Evolutionary conservation across 2,329 filamentous ascomycete species (phyloP).

Genomic region (Fonsecaea multimorphosa): DNA sequence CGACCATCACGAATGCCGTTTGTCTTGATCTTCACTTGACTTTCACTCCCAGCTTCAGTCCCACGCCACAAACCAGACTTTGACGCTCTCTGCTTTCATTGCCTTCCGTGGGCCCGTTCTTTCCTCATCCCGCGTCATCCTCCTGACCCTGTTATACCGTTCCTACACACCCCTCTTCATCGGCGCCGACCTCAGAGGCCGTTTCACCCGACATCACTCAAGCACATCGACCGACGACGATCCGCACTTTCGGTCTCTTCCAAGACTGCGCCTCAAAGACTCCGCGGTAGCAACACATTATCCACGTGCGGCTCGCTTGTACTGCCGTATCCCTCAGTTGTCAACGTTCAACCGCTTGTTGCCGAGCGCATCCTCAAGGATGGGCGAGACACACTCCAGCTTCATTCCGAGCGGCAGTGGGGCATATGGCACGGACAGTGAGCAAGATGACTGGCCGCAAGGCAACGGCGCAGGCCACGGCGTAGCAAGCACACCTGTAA

Average conservation of each 20-base stretch:
- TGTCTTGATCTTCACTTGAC: slow-evolving; percentile 5
- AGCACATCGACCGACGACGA: not conserved
- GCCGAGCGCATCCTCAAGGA: not conserved
- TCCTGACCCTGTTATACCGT: not conserved
- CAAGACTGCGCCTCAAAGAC: not conserved
- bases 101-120: not conserved
- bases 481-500: not conserved
- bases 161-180: not conserved
- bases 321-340: not conserved
- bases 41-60: not conserved
- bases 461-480: not conserved
- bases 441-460: not conserved
- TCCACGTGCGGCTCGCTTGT: not conserved
- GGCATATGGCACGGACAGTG: not conserved
- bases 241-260: not conserved
- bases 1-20: not conserved
- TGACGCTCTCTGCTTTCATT: not conserved
- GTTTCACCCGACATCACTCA: not conserved
- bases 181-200: not conserved
- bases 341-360: not conserved
- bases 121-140: not conserved
- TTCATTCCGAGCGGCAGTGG: not conserved
- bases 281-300: not conserved
- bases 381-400: not conserved
- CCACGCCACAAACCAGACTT: not conserved